A percentile compares a stretch with the other conserved stretches of the same genome.
Conservation (phyloP, 768 basidiomycete genomes). For the Boletus edulis region DNA sequence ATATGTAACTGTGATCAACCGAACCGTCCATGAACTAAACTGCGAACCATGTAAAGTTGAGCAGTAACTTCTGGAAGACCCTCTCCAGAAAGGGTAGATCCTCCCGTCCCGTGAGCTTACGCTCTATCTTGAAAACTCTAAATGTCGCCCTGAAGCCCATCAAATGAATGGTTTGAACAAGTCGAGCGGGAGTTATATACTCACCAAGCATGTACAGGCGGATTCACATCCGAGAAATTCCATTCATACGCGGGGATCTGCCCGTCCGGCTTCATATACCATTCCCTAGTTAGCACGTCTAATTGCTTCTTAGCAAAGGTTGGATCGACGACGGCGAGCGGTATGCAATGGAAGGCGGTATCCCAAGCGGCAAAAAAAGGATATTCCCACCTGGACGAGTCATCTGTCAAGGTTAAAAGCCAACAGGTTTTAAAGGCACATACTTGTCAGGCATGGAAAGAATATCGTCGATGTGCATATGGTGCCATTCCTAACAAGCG, state of each 20-base stretch:
- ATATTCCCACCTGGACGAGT: slow-evolving; percentile 80
- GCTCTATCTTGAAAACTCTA: slow-evolving; percentile 98
- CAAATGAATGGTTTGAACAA: not conserved
- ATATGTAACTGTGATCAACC: not conserved
- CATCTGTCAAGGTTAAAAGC: slow-evolving; percentile 1
- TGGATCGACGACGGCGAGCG: slow-evolving; percentile 93
- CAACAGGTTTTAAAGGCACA: slow-evolving; percentile 15
- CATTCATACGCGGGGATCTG: slow-evolving; percentile 99
- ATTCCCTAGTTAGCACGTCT: slow-evolving; percentile 93
- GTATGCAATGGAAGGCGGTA: slow-evolving; percentile 99
- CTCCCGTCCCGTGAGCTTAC: slow-evolving; percentile 89
- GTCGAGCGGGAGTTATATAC: slow-evolving; percentile 9
- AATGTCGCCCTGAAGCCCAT: slow-evolving; percentile 77
- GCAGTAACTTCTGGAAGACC: slow-evolving; percentile 94
- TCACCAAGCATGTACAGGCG: slow-evolving; percentile 97
- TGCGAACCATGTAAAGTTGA: slow-evolving; percentile 93
- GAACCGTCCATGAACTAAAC: not conserved
- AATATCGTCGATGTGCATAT: slow-evolving; percentile 93
- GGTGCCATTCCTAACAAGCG: slow-evolving; percentile 78
- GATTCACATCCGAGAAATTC: slow-evolving; percentile 99
- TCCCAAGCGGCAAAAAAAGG: slow-evolving; percentile 99
- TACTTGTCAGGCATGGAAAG: slow-evolving; percentile 99
- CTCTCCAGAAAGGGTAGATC: slow-evolving; percentile 93
- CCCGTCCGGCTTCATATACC: slow-evolving; percentile 99
- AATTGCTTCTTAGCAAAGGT: slow-evolving; percentile 97